These are phyloP conservation scores for Arbutus unedo DNA, from an alignment of 148 eudicot genomes.

Conservation along the genomic window DNA sequence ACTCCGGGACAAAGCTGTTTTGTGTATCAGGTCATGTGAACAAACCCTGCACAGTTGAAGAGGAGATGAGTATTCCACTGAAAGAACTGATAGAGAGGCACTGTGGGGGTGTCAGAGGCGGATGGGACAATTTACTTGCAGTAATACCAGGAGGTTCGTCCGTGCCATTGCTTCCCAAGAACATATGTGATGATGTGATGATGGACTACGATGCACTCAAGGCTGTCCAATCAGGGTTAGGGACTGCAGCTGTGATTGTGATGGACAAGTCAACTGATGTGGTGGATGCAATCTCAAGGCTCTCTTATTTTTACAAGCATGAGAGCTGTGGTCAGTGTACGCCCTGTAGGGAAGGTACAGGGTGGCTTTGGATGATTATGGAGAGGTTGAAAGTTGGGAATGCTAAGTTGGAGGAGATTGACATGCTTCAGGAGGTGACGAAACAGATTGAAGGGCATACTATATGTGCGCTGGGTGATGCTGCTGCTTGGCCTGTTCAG, in stretches of 20 bases:
- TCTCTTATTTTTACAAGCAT: slow-evolving; percentile 86
- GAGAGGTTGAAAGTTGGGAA: slow-evolving; percentile 85
- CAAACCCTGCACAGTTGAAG: slow-evolving; percentile 95
- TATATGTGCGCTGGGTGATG: slow-evolving; percentile 92
- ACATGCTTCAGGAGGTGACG: slow-evolving; percentile 94
- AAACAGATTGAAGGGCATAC: slow-evolving; percentile 98
- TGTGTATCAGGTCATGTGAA: slow-evolving; percentile 93
- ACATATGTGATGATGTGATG: slow-evolving; percentile 81
- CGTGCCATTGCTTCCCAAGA: slow-evolving; percentile 77
- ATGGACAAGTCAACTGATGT: slow-evolving; percentile 97
- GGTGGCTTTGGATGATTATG: slow-evolving; percentile 92
- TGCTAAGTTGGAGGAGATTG: slow-evolving; percentile 90
- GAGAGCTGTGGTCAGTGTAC: slow-evolving; percentile 95
- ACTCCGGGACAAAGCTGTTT: slow-evolving; percentile 80
- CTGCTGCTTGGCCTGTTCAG: slow-evolving; percentile 99
- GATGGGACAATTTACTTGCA: slow-evolving; percentile 96
- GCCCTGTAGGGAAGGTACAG: slow-evolving; percentile 90
- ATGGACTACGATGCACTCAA: slow-evolving; percentile 98
- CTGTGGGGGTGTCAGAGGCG: slow-evolving; percentile 93
- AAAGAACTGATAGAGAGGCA: slow-evolving; percentile 88
- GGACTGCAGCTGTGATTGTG: slow-evolving; percentile 89
- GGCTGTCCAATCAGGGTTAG: slow-evolving; percentile 84
- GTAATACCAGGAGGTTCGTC: slow-evolving; percentile 95
- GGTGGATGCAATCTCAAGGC: slow-evolving; percentile 87
- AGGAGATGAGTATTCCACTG: slow-evolving; percentile 90